A percentile compares a stretch with the other conserved stretches of the same genome.
These are phyloP conservation scores for Xylaria sp. DNA, from an alignment of 2,329 filamentous ascomycete genomes.

Conservation along the genomic window DNA sequence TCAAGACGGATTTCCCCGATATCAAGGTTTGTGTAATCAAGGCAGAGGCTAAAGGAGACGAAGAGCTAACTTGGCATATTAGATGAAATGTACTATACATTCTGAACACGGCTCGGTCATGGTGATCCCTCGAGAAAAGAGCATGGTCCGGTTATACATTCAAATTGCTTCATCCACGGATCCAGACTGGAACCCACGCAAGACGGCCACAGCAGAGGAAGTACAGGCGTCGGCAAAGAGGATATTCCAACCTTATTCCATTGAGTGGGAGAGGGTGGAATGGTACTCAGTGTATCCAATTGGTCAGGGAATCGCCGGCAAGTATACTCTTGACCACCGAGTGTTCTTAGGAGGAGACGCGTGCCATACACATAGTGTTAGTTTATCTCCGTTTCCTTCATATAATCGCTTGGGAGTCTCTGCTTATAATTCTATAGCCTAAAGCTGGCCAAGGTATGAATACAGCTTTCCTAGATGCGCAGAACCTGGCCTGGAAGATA, in stretches of 20 bases:
- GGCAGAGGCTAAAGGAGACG: not conserved
- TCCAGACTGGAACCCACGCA: conserved; percentile 69
- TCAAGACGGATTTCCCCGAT: conserved; percentile 79
- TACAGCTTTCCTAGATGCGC: conserved; percentile 80
- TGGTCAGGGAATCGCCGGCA: conserved; percentile 77
- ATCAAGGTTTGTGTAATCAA: conserved; percentile 67
- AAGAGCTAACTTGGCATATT: conserved; percentile 57
- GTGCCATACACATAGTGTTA: conserved; percentile 81
- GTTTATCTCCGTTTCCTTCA: conserved; percentile 44
- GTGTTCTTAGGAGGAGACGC: conserved; percentile 82
- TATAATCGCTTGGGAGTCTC: not conserved
- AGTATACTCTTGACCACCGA: conserved; percentile 73
- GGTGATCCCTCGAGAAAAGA: conserved; percentile 77
- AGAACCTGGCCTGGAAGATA: conserved; percentile 96
- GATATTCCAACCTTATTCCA: conserved; percentile 73
- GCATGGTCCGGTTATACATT: conserved; percentile 73
- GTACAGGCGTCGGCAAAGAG: conserved; percentile 73
- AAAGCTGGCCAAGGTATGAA: conserved; percentile 87
- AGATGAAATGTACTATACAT: conserved; percentile 82
- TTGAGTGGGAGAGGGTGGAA: conserved; percentile 74
- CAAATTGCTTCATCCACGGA: conserved; percentile 73
- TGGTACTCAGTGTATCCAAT: conserved; percentile 85
- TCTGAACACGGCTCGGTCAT: conserved; percentile 80
- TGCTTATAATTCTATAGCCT: conserved; percentile 64
- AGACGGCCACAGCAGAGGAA: conserved; percentile 70